Evolutionary conservation across 148 eudicot genomes (phyloP), one percentile per base, ranked within the genome.

Genomic region (Drosera capensis): DNA sequence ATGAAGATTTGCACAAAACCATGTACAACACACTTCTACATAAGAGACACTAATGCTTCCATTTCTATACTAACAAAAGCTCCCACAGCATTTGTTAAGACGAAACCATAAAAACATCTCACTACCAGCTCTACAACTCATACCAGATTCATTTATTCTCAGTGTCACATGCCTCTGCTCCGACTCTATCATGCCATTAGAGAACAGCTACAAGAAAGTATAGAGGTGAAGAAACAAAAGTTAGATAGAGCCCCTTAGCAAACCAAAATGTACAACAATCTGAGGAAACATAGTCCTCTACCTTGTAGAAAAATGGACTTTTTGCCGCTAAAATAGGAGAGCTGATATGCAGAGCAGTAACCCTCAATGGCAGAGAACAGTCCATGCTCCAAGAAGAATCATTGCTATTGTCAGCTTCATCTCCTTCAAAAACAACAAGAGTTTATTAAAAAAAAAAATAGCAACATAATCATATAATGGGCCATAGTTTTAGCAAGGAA

Each of bases 251-350:
- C 56, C 28, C 36, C n/a, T n/a, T n/a, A n/a, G n/a, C n/a, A n/a
- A 51, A 21, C 12, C 31, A 34, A 29, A 35, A 6, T 2, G n/a
- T 3, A 34, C 9, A 34, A 11, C 31, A 28, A 28, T 11, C 31
- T 5, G 0, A 11, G 31, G 11, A 6, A 34, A 34, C 11, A 28
- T 8, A 14, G 20, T 25, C 16, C 14, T 16, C 15, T 63, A 85
- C 99, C 85, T 90, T 90, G 44, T 75, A 90, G 63, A 90, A 90
- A 68, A 84, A 90, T 7, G 99, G 95, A 63, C 95, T 84, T 60
- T 84, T 90, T 58, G 97, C 97, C 8, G 97, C 97, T 60, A 90
- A 71, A 54, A 90, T 90, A 23, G 97, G 95, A 49, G 97, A 90
- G 57, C 97, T 90, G 19, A 90, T 90, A 48, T 90, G 97, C 56